These are phyloP conservation scores for Cryptomeria japonica DNA, from an alignment of 75 land plant genomes.

Conservation along the genomic window DNA sequence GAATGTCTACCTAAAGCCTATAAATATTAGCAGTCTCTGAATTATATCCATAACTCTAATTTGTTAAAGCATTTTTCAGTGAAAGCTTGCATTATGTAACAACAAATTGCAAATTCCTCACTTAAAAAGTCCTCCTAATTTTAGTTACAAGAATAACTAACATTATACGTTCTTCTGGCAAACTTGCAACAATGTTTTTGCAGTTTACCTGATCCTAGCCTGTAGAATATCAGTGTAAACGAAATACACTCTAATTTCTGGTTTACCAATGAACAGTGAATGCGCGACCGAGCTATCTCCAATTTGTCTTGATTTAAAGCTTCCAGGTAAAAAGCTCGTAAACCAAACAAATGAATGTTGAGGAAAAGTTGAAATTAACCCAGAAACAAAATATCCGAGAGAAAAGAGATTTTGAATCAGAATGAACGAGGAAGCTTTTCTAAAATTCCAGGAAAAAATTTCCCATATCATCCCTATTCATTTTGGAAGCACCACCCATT, in stretches of 20 bases:
- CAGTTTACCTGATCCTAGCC: not conserved
- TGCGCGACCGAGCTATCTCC: not conserved
- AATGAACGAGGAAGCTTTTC: constrained; percentile 66
- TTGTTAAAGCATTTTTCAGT: too few species aligned
- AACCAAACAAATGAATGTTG: not conserved
- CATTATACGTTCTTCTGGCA: not conserved
- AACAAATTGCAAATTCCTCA: too few species aligned
- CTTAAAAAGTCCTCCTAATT: too few species aligned
- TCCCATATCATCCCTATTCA: constrained; percentile 42
- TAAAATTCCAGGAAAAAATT: constrained; percentile 62
- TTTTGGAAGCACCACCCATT: constrained; percentile 63
- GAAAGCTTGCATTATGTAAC: too few species aligned
- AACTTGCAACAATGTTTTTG: not conserved
- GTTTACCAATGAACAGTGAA: not conserved
- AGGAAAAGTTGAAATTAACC: not conserved
- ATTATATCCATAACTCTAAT: too few species aligned
- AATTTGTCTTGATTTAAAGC: not conserved
- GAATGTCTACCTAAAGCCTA: too few species aligned
- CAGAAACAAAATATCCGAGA: not conserved
- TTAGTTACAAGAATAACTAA: not conserved
- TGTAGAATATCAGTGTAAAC: not conserved
- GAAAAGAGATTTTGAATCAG: constrained; percentile 4
- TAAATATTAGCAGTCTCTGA: too few species aligned
- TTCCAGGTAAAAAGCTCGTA: not conserved
- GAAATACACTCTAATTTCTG: not conserved